Evolutionary conservation across 768 basidiomycete species (phyloP).

Genomic region (Tulasnella sp.): DNA sequence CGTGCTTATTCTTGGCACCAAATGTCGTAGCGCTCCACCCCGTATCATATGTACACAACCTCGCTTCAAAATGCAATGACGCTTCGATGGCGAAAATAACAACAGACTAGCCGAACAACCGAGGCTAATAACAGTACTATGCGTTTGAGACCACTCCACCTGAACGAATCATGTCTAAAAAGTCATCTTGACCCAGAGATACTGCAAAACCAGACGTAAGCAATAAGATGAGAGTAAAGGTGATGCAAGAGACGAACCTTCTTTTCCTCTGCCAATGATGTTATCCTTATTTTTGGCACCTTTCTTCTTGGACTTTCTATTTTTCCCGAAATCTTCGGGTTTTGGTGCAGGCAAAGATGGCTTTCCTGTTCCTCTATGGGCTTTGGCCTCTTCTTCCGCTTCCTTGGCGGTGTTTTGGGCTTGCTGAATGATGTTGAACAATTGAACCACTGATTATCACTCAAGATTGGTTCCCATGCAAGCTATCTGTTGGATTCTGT

Average conservation of each 20-base stretch:
- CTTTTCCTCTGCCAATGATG: constrained; percentile 41
- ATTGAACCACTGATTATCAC: constrained; percentile 47
- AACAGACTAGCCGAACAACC: no score
- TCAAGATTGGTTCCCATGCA: constrained; percentile 17
- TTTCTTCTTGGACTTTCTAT: constrained; percentile 29
- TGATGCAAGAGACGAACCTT: constrained; percentile 32
- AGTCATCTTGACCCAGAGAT: constrained; percentile 53
- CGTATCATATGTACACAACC: no score
- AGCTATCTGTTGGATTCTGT: no score
- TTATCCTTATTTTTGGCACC: constrained; percentile 39
- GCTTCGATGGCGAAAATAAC: no score
- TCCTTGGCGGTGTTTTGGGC: constrained; percentile 47
- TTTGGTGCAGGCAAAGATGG: constrained; percentile 55
- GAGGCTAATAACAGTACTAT: no score
- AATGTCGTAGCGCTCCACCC: no score
- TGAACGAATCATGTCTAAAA: constrained; percentile 71
- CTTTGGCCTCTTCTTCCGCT: constrained; percentile 44
- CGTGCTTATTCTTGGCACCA: no score
- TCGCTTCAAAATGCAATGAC: no score
- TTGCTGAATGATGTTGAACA: constrained; percentile 79
- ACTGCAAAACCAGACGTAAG: constrained; percentile 31
- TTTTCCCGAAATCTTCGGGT: constrained; percentile 36
- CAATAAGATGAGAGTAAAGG: not conserved
- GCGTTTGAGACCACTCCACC: constrained; percentile 63
- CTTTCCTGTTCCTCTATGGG: constrained; percentile 51